A percentile compares a stretch with the other conserved stretches of the same genome.
These are phyloP conservation scores for Leptographium wingfieldii DNA, from an alignment of 2,329 filamentous ascomycete genomes.

Conservation along the genomic window DNA sequence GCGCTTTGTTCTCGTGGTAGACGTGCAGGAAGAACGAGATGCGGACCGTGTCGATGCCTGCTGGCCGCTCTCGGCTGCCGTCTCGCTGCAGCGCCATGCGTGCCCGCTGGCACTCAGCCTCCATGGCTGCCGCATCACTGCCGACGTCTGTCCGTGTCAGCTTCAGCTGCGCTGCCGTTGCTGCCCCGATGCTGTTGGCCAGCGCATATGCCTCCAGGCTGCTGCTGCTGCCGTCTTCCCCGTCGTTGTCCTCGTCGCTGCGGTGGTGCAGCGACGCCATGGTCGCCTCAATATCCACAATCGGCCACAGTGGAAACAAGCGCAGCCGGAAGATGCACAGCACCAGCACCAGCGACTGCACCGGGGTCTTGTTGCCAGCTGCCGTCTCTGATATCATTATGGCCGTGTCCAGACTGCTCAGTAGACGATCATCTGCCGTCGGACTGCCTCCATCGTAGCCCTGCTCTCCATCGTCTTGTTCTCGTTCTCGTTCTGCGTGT, in stretches of 20 bases:
- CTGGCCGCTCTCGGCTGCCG: background rate
- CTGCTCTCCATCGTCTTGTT: background rate
- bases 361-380: background rate
- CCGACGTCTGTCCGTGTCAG: slow-evolving; percentile 22
- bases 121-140: slow-evolving; percentile 21
- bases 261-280: slow-evolving; percentile 23
- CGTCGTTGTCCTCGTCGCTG: too few species aligned
- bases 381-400: background rate
- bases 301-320: slow-evolving; percentile 39
- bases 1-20: slow-evolving; percentile 34
- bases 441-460: background rate
- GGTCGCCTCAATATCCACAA: slow-evolving; percentile 31
- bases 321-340: slow-evolving; percentile 35
- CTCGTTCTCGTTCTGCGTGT: too few species aligned
- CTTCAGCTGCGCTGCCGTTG: slow-evolving; percentile 35
- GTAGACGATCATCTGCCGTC: too few species aligned
- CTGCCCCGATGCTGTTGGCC: slow-evolving; percentile 32
- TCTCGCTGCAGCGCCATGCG: slow-evolving; percentile 12
- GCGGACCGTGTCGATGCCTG: slow-evolving; percentile 28
- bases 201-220: slow-evolving; percentile 25
- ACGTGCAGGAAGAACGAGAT: slow-evolving; percentile 39
- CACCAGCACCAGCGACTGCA: slow-evolving; percentile 16
- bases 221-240: slow-evolving; percentile 6
- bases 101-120: slow-evolving; percentile 22
- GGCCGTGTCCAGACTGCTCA: background rate